Conservation (phyloP, 208 protist species). For the Crithidia expoeki region DNA sequence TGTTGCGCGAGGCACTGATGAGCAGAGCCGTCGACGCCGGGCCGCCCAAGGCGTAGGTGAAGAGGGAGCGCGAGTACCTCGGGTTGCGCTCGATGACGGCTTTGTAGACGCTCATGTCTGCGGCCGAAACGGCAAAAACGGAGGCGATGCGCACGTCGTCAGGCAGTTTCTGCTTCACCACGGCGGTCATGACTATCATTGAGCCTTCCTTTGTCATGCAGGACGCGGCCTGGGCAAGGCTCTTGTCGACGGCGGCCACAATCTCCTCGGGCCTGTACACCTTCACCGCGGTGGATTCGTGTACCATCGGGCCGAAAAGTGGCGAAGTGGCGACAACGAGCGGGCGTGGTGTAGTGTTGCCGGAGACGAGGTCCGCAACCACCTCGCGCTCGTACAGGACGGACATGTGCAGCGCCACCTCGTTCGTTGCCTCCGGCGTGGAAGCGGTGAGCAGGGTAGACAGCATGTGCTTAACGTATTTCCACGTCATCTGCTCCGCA, state of each 20-base stretch:
- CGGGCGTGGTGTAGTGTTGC: conserved; percentile 7
- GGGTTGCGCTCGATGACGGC: conserved; percentile 34
- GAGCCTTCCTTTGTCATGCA: conserved; percentile 29
- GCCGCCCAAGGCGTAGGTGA: conserved; percentile 50
- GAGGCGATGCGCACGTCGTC: conserved; percentile 57
- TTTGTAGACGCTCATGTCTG: conserved; percentile 44
- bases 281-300: conserved; percentile 32
- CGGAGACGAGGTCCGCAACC: conserved; percentile 43
- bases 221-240: conserved; percentile 36
- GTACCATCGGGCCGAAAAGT: conserved; percentile 47
- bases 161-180: conserved; percentile 48
- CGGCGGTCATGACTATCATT: conserved; percentile 52
- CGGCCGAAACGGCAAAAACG: conserved; percentile 43
- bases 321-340: conserved; percentile 61
- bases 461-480: conserved; percentile 41
- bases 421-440: conserved; percentile 18
- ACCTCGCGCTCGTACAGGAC: conserved; percentile 47
- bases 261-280: conserved; percentile 33
- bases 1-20: conserved; percentile 35
- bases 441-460: conserved; percentile 22
- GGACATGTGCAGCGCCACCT: conserved; percentile 53
- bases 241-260: conserved; percentile 27
- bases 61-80: conserved; percentile 45
- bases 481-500: conserved; percentile 52
- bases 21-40: conserved; percentile 50